Evolutionary conservation across 352 stramenopile species (phyloP).

Genomic region (Phytophthora nicotianae): DNA sequence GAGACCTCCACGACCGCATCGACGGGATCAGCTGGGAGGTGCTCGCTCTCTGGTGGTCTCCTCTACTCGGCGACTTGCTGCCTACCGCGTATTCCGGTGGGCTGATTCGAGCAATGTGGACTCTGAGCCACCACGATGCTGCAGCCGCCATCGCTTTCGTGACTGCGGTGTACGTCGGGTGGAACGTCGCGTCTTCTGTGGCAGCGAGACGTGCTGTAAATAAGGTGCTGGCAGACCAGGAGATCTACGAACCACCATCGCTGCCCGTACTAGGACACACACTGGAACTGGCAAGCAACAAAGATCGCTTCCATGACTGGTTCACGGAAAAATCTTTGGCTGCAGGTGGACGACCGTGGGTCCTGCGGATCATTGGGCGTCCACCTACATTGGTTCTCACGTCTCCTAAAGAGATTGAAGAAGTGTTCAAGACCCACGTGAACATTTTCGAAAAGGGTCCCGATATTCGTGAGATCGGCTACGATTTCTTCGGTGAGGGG

Average conservation of each 20-base stretch:
- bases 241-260: background rate
- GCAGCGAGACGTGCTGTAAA: background rate
- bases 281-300: conserved; percentile 1
- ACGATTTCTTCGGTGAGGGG: conserved; percentile 53
- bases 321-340: background rate
- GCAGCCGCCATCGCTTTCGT: background rate
- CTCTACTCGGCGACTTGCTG: background rate
- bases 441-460: conserved; percentile 51
- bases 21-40: background rate
- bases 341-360: conserved; percentile 34
- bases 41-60: no score
- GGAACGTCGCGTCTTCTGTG: background rate
- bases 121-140: background rate
- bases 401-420: conserved; percentile 25
- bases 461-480: conserved; percentile 25
- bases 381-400: conserved; percentile 31
- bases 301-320: background rate
- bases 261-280: background rate
- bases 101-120: background rate
- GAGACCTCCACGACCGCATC: background rate
- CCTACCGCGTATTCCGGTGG: background rate
- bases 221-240: conserved; percentile 1
- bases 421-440: conserved; percentile 46
- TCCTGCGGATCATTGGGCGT: conserved; percentile 38
- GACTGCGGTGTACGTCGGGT: background rate